Conservation (phyloP, 1,139 yeast genomes). For the Nakaseomyces kungkrabaensis region DNA sequence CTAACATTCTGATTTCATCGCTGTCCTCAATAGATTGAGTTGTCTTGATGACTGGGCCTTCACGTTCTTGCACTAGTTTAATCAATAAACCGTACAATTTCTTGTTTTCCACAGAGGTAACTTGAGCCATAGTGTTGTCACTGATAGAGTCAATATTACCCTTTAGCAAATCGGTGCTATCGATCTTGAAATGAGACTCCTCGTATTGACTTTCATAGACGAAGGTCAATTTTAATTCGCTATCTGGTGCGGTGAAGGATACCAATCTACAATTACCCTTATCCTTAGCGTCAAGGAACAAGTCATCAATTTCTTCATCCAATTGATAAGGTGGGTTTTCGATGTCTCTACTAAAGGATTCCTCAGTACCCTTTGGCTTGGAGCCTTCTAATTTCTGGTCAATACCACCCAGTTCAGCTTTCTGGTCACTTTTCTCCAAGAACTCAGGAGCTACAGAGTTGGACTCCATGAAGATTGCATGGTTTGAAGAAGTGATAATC, state of each 20-base stretch:
- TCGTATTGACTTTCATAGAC: constrained; percentile 69
- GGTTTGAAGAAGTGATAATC: constrained; percentile 46
- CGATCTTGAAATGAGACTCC: constrained; percentile 29
- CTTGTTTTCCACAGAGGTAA: constrained; percentile 75
- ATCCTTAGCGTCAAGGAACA: constrained; percentile 47
- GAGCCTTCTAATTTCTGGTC: constrained; percentile 2
- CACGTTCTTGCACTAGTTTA: constrained; percentile 56
- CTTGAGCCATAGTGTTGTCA: constrained; percentile 69
- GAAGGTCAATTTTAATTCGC: constrained; percentile 69
- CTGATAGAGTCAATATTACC: constrained; percentile 56
- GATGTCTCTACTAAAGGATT: background rate
- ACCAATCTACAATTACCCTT: constrained; percentile 59
- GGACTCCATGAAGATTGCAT: constrained; percentile 87
- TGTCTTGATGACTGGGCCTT: constrained; percentile 91
- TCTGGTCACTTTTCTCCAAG: background rate
- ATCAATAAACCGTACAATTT: constrained; percentile 65
- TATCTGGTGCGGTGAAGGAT: constrained; percentile 61
- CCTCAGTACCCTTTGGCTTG: background rate
- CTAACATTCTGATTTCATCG: constrained; percentile 73
- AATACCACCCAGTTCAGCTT: background rate
- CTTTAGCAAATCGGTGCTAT: constrained; percentile 25
- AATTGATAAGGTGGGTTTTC: constrained; percentile 31
- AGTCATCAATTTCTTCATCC: constrained; percentile 69
- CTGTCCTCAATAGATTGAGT: constrained; percentile 63
- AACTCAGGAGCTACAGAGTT: constrained; percentile 5